These are phyloP conservation scores for Pichia deserticola DNA, from an alignment of 805 yeast genomes.

Conservation along the genomic window DNA sequence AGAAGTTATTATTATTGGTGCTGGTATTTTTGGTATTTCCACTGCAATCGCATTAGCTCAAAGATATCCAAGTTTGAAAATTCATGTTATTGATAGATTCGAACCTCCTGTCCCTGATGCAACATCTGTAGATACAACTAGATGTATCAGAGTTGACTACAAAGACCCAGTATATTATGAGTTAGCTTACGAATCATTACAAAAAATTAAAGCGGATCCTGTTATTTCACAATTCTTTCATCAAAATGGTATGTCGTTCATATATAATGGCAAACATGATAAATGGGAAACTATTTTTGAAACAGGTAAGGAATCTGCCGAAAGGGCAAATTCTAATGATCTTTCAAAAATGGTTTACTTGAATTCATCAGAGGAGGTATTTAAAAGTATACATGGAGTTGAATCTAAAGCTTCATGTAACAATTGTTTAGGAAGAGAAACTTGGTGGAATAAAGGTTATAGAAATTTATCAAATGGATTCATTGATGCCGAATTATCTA, in stretches of 20 bases:
- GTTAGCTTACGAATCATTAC: constrained; percentile 18
- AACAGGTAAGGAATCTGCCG: constrained; percentile 14
- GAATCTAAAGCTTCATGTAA: not conserved
- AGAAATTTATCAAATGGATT: constrained; percentile 20
- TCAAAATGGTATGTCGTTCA: constrained; percentile 19
- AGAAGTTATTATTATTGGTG: constrained; percentile 34
- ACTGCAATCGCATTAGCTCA: constrained; percentile 28
- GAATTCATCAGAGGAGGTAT: constrained; percentile 6
- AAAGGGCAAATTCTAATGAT: constrained; percentile 9
- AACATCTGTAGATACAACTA: constrained; percentile 22
- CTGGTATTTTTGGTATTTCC: constrained; percentile 46
- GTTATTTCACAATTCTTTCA: constrained; percentile 19
- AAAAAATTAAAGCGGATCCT: constrained; percentile 16
- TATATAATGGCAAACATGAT: constrained; percentile 20
- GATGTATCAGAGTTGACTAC: constrained; percentile 22
- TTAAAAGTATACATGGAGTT: constrained; percentile 8
- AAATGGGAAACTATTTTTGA: constrained; percentile 19
- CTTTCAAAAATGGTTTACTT: constrained; percentile 7
- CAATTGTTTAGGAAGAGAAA: not conserved
- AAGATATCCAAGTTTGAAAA: constrained; percentile 13
- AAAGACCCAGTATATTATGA: constrained; percentile 15
- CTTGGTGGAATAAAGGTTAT: constrained; percentile 20
- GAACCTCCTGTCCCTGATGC: constrained; percentile 25
- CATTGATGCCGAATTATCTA: constrained; percentile 19
- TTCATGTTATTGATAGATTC: constrained; percentile 18